Conservation (phyloP, 345 rosid genomes). For the Reutealis trisperma region DNA sequence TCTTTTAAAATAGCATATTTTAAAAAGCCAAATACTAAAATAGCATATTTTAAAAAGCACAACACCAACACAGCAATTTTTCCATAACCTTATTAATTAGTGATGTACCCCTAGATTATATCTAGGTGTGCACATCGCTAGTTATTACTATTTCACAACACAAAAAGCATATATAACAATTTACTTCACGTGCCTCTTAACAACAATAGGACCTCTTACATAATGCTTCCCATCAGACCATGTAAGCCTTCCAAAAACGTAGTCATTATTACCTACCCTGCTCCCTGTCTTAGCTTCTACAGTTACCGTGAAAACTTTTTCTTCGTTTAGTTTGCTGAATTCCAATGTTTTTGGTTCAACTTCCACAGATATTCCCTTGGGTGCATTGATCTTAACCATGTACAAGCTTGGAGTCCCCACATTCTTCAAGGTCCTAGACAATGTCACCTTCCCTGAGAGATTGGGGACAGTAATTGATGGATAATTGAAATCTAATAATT, state of each 20-base stretch:
- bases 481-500: constrained; percentile 17
- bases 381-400: constrained; percentile 10
- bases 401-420: constrained; percentile 18
- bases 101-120: too few species aligned
- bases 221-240: constrained; percentile 31
- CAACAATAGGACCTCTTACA: too few species aligned
- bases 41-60: too few species aligned
- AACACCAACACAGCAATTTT: too few species aligned
- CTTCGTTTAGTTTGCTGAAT: constrained; percentile 15
- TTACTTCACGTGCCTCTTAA: too few species aligned
- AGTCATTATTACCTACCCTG: background rate
- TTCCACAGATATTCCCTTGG: constrained; percentile 2
- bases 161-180: too few species aligned
- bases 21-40: too few species aligned
- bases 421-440: constrained; percentile 24
- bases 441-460: constrained; percentile 6
- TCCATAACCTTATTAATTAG: too few species aligned
- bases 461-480: constrained; percentile 27
- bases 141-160: too few species aligned
- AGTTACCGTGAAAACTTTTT: constrained; percentile 11
- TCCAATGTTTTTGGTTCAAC: constrained; percentile 16
- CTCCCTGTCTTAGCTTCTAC: background rate
- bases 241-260: constrained; percentile 14
- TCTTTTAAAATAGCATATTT: too few species aligned
- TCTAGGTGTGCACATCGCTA: too few species aligned